phyloP scores from a whole-genome alignment of 2,329 filamentous ascomycete genomes.

The Verticillium isaacii region DNA sequence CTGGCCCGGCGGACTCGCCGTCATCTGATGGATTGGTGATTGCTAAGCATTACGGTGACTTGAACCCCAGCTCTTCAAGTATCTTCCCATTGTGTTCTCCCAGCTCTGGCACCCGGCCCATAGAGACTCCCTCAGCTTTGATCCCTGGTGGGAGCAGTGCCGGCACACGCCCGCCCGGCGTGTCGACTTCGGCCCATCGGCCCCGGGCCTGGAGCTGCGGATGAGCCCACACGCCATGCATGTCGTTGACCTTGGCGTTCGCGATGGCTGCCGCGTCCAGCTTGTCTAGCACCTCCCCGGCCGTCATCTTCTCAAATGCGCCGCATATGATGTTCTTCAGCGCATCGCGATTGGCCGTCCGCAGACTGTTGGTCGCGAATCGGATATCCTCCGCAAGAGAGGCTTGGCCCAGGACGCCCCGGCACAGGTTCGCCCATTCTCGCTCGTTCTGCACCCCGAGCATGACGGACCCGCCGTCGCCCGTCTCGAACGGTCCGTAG shows the following conservation, averaged over 20 bases:
- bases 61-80: slow-evolving; percentile 4
- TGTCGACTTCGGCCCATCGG: slow-evolving; percentile 46
- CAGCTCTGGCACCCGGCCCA: slow-evolving; percentile 3
- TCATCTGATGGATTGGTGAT: background rate
- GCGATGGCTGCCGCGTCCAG: slow-evolving; percentile 46
- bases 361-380: slow-evolving; percentile 40
- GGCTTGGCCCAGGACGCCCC: slow-evolving; percentile 35
- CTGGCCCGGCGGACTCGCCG: background rate
- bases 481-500: slow-evolving; percentile 49
- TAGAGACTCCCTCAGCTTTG: background rate
- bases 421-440: slow-evolving; percentile 47
- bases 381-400: slow-evolving; percentile 37
- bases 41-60: background rate
- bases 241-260: slow-evolving; percentile 50
- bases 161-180: slow-evolving; percentile 37
- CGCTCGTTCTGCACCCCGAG: slow-evolving; percentile 54
- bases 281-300: slow-evolving; percentile 32
- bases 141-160: slow-evolving; percentile 42
- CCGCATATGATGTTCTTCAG: slow-evolving; percentile 39
- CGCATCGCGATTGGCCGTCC: slow-evolving; percentile 39
- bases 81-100: slow-evolving; percentile 9
- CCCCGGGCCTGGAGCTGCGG: slow-evolving; percentile 44
- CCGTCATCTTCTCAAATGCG: slow-evolving; percentile 31
- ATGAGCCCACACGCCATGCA: slow-evolving; percentile 50
- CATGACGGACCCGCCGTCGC: slow-evolving; percentile 44